These are phyloP conservation scores for Agastache rugosa DNA, from an alignment of 257 asterid genomes.

Conservation along the genomic window DNA sequence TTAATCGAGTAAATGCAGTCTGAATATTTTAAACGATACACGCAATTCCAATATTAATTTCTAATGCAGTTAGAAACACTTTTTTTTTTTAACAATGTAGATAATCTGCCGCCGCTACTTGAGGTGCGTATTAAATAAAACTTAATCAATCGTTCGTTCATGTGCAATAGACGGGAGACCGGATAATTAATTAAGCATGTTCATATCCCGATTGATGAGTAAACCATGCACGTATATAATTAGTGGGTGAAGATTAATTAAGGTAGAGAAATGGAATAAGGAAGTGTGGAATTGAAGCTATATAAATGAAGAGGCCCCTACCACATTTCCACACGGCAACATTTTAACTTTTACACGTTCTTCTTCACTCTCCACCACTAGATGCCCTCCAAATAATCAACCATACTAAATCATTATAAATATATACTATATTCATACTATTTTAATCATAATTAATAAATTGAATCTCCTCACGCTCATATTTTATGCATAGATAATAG, in stretches of 20 bases:
- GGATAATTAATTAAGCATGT: too few relatives aligned
- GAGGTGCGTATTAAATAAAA: too few relatives aligned
- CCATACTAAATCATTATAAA: not conserved
- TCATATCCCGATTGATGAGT: not conserved
- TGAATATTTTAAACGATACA: too few relatives aligned
- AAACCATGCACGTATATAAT: too few relatives aligned
- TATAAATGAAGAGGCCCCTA: constrained; percentile 32
- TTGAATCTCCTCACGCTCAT: not conserved
- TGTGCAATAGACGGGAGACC: too few relatives aligned
- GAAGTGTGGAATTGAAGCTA: not conserved
- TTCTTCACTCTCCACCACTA: not conserved
- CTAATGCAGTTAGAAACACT: too few relatives aligned
- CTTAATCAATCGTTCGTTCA: too few relatives aligned
- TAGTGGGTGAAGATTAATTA: not conserved
- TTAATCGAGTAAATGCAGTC: too few relatives aligned
- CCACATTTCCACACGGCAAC: constrained; percentile 33
- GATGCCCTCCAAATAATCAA: not conserved
- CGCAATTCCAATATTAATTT: too few relatives aligned
- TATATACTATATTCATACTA: not conserved
- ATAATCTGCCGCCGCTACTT: too few relatives aligned
- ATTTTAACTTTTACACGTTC: constrained; percentile 19
- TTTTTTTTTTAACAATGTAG: too few relatives aligned
- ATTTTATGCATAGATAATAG: too few relatives aligned
- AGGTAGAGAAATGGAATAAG: constrained; percentile 12
- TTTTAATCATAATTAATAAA: not conserved